Evolutionary conservation across 345 rosid species (phyloP).

Genomic region (Mallotus nudiflorus): DNA sequence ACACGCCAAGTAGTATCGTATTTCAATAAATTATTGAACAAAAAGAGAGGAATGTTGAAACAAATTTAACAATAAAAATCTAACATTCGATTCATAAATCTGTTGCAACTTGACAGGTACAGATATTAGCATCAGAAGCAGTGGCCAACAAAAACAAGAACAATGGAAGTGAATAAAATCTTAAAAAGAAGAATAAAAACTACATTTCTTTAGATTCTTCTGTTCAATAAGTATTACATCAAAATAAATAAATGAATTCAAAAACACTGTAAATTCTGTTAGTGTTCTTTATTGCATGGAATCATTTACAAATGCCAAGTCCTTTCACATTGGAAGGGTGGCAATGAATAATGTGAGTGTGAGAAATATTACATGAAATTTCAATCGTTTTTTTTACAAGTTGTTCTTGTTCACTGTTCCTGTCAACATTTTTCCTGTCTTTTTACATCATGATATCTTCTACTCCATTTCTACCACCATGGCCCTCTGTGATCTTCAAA

Average conservation of each 20-base stretch:
- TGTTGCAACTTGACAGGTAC: not conserved
- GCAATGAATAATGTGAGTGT: constrained; percentile 46
- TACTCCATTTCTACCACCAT: constrained; percentile 6
- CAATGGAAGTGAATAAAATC: not conserved
- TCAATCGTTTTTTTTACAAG: constrained; percentile 45
- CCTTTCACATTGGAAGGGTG: constrained; percentile 11
- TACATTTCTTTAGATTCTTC: not conserved
- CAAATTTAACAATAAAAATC: too few relatives aligned
- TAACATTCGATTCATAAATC: too few relatives aligned
- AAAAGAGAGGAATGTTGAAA: too few relatives aligned
- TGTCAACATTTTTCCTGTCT: constrained; percentile 26
- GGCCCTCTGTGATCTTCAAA: constrained; percentile 25
- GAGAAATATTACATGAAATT: constrained; percentile 41
- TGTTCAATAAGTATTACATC: constrained; percentile 24
- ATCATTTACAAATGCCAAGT: constrained; percentile 51
- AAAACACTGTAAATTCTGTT: constrained; percentile 13
- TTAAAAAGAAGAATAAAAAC: too few relatives aligned
- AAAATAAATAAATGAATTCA: constrained; percentile 30
- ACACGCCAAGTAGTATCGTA: too few relatives aligned
- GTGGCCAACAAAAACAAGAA: not conserved
- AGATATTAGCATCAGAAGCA: not conserved
- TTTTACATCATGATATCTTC: constrained; percentile 34
- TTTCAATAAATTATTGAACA: too few relatives aligned
- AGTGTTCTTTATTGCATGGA: constrained; percentile 36
- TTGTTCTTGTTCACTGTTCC: constrained; percentile 22